Conservation (phyloP, 305 asterid genomes). For the Solanum aculeatissimum region DNA sequence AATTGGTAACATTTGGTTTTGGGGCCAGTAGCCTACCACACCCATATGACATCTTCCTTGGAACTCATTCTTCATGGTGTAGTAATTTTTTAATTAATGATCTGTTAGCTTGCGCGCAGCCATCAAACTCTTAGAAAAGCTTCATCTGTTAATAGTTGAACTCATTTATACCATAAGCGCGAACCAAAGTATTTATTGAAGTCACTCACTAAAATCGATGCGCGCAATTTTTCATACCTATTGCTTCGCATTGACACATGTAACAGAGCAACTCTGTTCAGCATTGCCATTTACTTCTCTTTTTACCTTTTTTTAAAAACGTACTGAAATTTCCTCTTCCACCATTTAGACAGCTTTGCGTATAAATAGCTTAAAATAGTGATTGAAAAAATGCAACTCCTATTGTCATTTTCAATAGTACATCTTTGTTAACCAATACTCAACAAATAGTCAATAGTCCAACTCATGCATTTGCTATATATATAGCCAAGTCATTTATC, state of each 20-base stretch:
- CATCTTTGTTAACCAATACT: slow-evolving; percentile 44
- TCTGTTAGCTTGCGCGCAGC: neutral
- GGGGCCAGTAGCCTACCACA: slow-evolving; percentile 76
- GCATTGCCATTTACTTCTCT: neutral
- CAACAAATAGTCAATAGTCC: slow-evolving; percentile 6
- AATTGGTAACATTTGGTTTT: slow-evolving; percentile 26
- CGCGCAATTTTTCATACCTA: neutral
- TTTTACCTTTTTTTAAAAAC: neutral
- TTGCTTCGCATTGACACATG: neutral
- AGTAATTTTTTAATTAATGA: neutral
- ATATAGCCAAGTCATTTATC: slow-evolving; percentile 6
- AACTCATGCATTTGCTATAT: slow-evolving; percentile 24
- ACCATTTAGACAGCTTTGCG: neutral
- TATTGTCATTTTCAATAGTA: slow-evolving; percentile 29
- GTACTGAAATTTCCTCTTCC: neutral
- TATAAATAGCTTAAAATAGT: neutral
- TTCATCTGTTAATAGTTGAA: too few relatives aligned
- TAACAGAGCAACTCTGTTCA: neutral
- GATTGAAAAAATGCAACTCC: neutral
- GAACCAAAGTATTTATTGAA: too few relatives aligned
- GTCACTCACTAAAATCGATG: neutral
- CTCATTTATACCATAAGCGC: too few relatives aligned
- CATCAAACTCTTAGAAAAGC: too few relatives aligned
- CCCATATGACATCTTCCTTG: slow-evolving; percentile 19
- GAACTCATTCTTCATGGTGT: neutral